These are phyloP conservation scores for Alternaria gansuensis DNA, from an alignment of 2,329 filamentous ascomycete species.

Conservation along the genomic window DNA sequence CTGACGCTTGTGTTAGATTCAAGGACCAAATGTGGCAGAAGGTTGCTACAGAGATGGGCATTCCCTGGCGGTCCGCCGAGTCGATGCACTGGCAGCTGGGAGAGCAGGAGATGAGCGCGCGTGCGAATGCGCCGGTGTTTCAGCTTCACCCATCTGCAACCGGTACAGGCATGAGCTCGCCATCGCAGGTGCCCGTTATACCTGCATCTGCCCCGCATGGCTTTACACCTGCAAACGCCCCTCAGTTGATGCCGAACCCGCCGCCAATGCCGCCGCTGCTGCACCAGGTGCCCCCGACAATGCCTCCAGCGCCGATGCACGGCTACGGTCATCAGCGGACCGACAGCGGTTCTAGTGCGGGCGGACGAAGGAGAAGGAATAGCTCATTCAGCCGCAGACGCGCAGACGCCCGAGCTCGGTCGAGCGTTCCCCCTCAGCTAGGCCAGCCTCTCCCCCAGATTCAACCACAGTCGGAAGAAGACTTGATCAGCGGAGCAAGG, in stretches of 20 bases:
- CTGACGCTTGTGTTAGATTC: slow-evolving; percentile 69
- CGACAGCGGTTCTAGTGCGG: slow-evolving; percentile 46
- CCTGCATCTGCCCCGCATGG: slow-evolving; percentile 42
- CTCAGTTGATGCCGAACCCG: slow-evolving; percentile 46
- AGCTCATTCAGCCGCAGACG: slow-evolving; percentile 49
- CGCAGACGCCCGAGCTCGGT: slow-evolving; percentile 42
- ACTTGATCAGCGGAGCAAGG: slow-evolving; percentile 48
- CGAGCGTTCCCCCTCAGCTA: slow-evolving; percentile 50
- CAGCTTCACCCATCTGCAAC: slow-evolving; percentile 58
- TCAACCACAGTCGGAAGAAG: slow-evolving; percentile 45
- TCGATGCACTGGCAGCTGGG: slow-evolving; percentile 99
- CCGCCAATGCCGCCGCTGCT: slow-evolving; percentile 36
- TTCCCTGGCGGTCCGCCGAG: slow-evolving; percentile 94
- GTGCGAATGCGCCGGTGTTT: slow-evolving; percentile 89
- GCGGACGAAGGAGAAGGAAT: slow-evolving; percentile 38
- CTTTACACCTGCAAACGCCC: slow-evolving; percentile 53
- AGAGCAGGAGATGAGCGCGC: slow-evolving; percentile 90
- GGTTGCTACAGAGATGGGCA: slow-evolving; percentile 91
- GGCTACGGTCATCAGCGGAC: slow-evolving; percentile 45
- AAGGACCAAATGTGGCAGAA: slow-evolving; percentile 98
- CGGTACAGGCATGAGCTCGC: slow-evolving; percentile 43
- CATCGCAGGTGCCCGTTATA: slow-evolving; percentile 37
- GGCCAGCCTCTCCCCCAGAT: slow-evolving; percentile 46
- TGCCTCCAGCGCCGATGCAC: slow-evolving; percentile 40
- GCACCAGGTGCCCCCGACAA: slow-evolving; percentile 38